Evolutionary conservation across 768 basidiomycete genomes (phyloP).

Genomic region (Trichaptum fuscoviolaceum): DNA sequence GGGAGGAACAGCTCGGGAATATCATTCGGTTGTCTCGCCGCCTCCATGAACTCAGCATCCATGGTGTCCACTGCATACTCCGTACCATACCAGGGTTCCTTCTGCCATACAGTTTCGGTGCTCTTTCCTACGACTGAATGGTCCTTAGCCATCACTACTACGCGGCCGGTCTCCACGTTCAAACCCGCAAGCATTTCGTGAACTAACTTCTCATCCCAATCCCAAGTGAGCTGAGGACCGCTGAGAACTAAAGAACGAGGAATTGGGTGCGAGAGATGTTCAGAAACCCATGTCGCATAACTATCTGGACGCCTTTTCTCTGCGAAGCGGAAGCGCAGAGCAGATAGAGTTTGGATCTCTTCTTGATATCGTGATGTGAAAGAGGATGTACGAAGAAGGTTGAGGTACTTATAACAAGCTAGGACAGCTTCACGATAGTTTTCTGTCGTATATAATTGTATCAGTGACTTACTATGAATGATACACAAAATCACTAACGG

Average conservation of each 20-base stretch:
- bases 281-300: conserved; percentile 73
- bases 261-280: conserved; percentile 73
- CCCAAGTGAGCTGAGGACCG: conserved; percentile 64
- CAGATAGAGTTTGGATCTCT: conserved; percentile 67
- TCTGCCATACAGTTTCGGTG: conserved; percentile 48
- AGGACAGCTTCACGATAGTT: conserved; percentile 70
- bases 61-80: conserved; percentile 73
- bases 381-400: conserved; percentile 55
- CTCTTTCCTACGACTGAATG: conserved; percentile 47
- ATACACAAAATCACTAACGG: conserved; percentile 41
- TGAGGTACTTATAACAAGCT: conserved; percentile 73
- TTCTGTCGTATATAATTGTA: conserved; percentile 34
- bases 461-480: conserved; percentile 10
- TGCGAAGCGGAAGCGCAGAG: conserved; percentile 77
- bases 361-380: conserved; percentile 66
- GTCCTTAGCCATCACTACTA: conserved; percentile 76
- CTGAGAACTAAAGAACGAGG: conserved; percentile 73
- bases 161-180: conserved; percentile 52
- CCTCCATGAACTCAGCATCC: conserved; percentile 45
- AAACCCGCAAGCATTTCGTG: conserved; percentile 57
- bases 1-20: conserved; percentile 74
- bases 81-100: conserved; percentile 92
- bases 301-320: conserved; percentile 78
- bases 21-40: conserved; percentile 64
- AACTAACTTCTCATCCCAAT: conserved; percentile 67